Percentiles rank a stretch among this genome's conserved stretches.
phyloP scores from a whole-genome alignment of 2,329 filamentous ascomycete species.

The Monilinia vaccinii-corymbosi region DNA sequence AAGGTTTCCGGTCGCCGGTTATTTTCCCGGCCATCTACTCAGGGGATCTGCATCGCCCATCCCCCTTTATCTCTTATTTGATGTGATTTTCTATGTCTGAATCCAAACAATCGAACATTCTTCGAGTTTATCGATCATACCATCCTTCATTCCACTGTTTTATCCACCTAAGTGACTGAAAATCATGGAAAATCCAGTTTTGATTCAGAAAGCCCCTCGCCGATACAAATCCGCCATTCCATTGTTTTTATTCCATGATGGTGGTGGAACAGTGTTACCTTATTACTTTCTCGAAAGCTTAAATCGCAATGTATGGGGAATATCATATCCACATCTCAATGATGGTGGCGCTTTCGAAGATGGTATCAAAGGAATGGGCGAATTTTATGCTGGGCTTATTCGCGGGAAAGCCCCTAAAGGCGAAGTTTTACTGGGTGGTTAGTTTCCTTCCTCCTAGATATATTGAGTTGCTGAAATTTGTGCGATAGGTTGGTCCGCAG shows the following conservation, averaged over 20 bases:
- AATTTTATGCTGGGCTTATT: constrained; percentile 1
- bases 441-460: not conserved
- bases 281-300: constrained; percentile 8
- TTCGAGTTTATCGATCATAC: not conserved
- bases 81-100: not conserved
- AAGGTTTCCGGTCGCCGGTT: not conserved
- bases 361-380: constrained; percentile 2
- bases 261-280: not conserved
- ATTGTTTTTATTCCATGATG: constrained; percentile 4
- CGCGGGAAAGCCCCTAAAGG: not conserved
- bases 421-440: constrained; percentile 2
- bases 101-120: not conserved
- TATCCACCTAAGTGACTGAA: not conserved
- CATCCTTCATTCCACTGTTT: not conserved
- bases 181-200: not conserved
- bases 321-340: constrained; percentile 5
- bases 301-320: not conserved
- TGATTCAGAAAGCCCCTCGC: not conserved
- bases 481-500: constrained; percentile 2
- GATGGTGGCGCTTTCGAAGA: not conserved
- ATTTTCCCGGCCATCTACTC: not conserved
- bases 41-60: not conserved
- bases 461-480: not conserved
- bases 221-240: constrained; percentile 2
- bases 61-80: not conserved